Evolutionary conservation across 306 rosid genomes (phyloP).

Genomic region (Sicyos edulis): DNA sequence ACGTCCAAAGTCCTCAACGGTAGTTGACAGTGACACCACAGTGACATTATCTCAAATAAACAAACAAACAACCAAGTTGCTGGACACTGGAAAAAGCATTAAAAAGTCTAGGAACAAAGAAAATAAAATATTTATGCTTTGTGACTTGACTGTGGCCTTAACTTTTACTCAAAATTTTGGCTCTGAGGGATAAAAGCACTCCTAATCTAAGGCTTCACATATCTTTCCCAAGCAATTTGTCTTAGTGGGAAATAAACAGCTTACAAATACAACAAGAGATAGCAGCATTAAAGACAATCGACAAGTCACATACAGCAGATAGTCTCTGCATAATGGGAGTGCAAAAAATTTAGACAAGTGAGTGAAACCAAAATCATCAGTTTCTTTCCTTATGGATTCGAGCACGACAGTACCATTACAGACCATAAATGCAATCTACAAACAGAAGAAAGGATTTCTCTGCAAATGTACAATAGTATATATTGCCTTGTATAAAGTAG

Average conservation of each 20-base stretch:
- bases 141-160: not conserved
- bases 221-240: not conserved
- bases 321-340: not conserved
- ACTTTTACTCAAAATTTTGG: too few relatives aligned
- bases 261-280: not conserved
- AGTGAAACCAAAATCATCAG: not conserved
- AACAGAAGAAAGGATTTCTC: constrained; percentile 31
- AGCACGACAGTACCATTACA: not conserved
- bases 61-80: not conserved
- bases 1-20: not conserved
- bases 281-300: not conserved
- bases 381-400: not conserved
- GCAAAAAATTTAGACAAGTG: not conserved
- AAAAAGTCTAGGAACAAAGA: not conserved
- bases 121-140: not conserved
- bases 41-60: constrained; percentile 1
- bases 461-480: constrained; percentile 50
- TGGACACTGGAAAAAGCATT: not conserved
- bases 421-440: not conserved
- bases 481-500: constrained; percentile 47
- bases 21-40: constrained; percentile 1
- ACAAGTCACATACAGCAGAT: not conserved
- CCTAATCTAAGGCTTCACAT: not conserved
- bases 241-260: not conserved
- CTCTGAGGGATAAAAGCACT: not conserved